Conservation (phyloP, 805 yeast genomes). For the Tetrapisispora namnaoensis region DNA sequence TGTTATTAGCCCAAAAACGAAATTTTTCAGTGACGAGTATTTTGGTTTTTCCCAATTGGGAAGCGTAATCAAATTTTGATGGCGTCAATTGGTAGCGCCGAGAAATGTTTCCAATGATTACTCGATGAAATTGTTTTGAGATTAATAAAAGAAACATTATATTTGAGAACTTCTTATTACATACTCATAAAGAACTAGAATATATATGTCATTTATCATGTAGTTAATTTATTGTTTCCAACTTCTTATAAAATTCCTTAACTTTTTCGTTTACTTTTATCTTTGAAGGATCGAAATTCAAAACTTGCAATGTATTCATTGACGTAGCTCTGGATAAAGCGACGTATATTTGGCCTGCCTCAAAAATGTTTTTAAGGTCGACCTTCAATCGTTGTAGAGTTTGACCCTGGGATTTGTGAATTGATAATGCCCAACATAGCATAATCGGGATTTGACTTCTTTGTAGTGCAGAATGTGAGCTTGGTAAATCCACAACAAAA, state of each 20-base stretch:
- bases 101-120: too few species aligned
- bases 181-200: too few species aligned
- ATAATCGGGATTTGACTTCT: conserved; percentile 60
- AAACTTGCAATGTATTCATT: conserved; percentile 53
- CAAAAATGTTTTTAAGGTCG: conserved; percentile 57
- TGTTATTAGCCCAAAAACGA: background rate
- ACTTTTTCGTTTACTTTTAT: conserved; percentile 56
- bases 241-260: conserved; percentile 44
- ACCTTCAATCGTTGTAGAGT: conserved; percentile 63
- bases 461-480: conserved; percentile 24
- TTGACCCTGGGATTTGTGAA: conserved; percentile 82
- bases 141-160: too few species aligned
- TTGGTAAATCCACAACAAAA: conserved; percentile 32
- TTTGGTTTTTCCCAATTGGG: background rate
- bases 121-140: too few species aligned
- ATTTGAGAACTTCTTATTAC: too few species aligned
- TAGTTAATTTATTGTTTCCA: conserved; percentile 22
- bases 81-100: background rate
- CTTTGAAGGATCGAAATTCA: conserved; percentile 49
- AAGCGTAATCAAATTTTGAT: background rate
- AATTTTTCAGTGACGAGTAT: background rate
- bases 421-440: conserved; percentile 75
- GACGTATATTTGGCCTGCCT: conserved; percentile 77
- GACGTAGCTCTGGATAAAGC: conserved; percentile 72
- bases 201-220: background rate